A percentile compares a stretch with the other conserved stretches of the same genome.
These are phyloP conservation scores for Acer negundo DNA, from an alignment of 345 rosid species.

Conservation along the genomic window DNA sequence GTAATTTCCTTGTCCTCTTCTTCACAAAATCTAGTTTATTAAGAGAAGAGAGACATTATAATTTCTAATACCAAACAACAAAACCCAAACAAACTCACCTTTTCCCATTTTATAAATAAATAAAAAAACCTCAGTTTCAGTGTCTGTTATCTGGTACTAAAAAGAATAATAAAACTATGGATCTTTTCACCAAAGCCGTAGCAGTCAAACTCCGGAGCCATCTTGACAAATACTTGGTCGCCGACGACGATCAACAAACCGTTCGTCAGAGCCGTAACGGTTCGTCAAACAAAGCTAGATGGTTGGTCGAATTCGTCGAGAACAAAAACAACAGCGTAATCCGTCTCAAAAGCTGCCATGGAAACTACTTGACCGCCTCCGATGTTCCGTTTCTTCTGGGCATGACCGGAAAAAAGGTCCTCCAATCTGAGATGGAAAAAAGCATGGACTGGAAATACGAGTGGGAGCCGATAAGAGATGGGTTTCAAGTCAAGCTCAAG, in stretches of 20 bases:
- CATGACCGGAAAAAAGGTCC: constrained; percentile 75
- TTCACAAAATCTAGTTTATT: neutral
- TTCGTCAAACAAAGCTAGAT: constrained; percentile 46
- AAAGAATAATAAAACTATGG: constrained; percentile 30
- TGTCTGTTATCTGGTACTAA: too few relatives aligned
- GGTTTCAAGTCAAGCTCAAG: constrained; percentile 58
- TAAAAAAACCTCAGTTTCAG: too few relatives aligned
- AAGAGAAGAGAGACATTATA: neutral
- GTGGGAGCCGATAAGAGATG: constrained; percentile 85
- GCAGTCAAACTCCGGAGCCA: constrained; percentile 81
- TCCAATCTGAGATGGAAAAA: constrained; percentile 48
- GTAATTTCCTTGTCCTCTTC: neutral
- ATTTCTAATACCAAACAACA: constrained; percentile 19
- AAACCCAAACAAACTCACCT: constrained; percentile 27
- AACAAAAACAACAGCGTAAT: constrained; percentile 36
- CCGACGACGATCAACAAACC: constrained; percentile 66
- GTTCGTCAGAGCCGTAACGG: constrained; percentile 79
- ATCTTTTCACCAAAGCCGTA: constrained; percentile 60
- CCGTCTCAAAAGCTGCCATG: constrained; percentile 60
- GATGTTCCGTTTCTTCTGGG: constrained; percentile 77
- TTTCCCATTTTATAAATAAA: constrained; percentile 13
- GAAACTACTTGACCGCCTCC: constrained; percentile 75
- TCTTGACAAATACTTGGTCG: constrained; percentile 76
- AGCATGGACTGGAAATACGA: constrained; percentile 56
- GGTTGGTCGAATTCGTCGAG: constrained; percentile 72